Evolutionary conservation across 2,329 filamentous ascomycete genomes (phyloP).

Genomic region (Aspergillus piperis): DNA sequence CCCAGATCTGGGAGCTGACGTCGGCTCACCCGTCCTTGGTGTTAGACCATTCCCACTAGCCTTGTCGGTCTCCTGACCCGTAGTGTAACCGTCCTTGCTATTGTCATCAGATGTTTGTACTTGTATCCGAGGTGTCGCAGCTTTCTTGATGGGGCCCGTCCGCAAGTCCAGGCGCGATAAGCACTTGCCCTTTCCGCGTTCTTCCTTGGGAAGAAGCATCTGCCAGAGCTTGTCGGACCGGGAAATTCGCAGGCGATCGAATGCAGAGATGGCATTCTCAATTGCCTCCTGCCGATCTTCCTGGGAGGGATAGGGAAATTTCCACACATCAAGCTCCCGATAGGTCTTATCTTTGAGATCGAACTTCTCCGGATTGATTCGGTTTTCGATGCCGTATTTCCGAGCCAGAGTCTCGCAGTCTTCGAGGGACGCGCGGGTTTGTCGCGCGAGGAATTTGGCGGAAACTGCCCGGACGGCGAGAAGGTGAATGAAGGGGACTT

Average conservation of each 20-base stretch:
- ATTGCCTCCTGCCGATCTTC: constrained; percentile 62
- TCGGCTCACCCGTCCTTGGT: constrained; percentile 29
- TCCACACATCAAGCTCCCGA: constrained; percentile 64
- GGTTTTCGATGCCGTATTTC: constrained; percentile 56
- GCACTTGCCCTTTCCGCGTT: constrained; percentile 63
- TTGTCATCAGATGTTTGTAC: constrained; percentile 40
- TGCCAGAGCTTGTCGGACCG: constrained; percentile 65
- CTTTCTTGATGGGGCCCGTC: constrained; percentile 42
- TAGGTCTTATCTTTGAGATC: constrained; percentile 60
- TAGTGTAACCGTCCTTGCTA: constrained; percentile 36
- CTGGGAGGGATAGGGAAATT: constrained; percentile 58
- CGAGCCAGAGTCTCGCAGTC: constrained; percentile 51
- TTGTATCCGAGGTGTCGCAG: constrained; percentile 41
- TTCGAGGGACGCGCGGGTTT: constrained; percentile 51
- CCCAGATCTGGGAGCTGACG: constrained; percentile 28
- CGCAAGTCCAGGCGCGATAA: constrained; percentile 60
- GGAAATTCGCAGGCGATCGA: constrained; percentile 62
- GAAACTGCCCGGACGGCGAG: constrained; percentile 56
- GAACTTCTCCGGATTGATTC: constrained; percentile 53
- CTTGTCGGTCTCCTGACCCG: constrained; percentile 42
- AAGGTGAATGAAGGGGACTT: constrained; percentile 52
- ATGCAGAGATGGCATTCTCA: constrained; percentile 63
- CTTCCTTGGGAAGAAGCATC: constrained; percentile 59
- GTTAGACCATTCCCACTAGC: constrained; percentile 28
- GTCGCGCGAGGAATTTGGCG: constrained; percentile 48